Evolutionary conservation across 2,329 filamentous ascomycete species (phyloP).

Genomic region (Penicillium sp.): DNA sequence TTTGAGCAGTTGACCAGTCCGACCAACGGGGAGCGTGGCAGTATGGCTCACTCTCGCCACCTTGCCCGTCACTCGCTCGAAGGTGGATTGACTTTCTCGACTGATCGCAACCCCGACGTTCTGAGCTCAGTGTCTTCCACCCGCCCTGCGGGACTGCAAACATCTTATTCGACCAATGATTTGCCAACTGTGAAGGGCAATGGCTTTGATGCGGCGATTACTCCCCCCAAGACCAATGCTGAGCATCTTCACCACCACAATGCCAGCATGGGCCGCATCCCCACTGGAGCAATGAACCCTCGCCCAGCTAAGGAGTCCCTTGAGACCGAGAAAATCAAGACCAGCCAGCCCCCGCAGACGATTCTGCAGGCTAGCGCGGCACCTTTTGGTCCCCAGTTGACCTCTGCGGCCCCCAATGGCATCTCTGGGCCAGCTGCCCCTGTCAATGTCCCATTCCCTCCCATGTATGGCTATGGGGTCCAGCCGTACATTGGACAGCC

Average conservation of each 20-base stretch:
- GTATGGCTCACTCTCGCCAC: conserved; percentile 37
- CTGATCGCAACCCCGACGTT: conserved; percentile 31
- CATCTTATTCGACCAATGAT: conserved; percentile 88
- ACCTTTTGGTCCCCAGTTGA: conserved; percentile 70
- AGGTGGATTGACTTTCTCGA: conserved; percentile 39
- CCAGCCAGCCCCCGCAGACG: conserved; percentile 65
- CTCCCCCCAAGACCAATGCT: conserved; percentile 59
- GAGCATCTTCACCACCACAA: conserved; percentile 72
- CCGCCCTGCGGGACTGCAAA: conserved; percentile 60
- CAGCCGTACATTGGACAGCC: conserved; percentile 58
- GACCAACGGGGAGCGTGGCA: conserved; percentile 29
- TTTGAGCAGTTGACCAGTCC: conserved; percentile 39
- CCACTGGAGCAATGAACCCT: conserved; percentile 63
- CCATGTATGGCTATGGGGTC: conserved; percentile 52
- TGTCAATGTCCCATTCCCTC: conserved; percentile 39
- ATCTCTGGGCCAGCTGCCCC: conserved; percentile 29
- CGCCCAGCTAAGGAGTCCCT: conserved; percentile 55
- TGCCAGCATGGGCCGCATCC: conserved; percentile 77
- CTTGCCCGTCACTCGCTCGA: conserved; percentile 49
- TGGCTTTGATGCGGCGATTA: conserved; percentile 49
- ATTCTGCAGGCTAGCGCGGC: conserved; percentile 77
- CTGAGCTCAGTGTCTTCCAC: conserved; percentile 34
- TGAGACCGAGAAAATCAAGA: conserved; percentile 50
- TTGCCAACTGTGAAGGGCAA: conserved; percentile 79
- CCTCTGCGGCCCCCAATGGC: conserved; percentile 37